These are phyloP conservation scores for Mycena latifolia DNA, from an alignment of 768 basidiomycete genomes.

Conservation along the genomic window DNA sequence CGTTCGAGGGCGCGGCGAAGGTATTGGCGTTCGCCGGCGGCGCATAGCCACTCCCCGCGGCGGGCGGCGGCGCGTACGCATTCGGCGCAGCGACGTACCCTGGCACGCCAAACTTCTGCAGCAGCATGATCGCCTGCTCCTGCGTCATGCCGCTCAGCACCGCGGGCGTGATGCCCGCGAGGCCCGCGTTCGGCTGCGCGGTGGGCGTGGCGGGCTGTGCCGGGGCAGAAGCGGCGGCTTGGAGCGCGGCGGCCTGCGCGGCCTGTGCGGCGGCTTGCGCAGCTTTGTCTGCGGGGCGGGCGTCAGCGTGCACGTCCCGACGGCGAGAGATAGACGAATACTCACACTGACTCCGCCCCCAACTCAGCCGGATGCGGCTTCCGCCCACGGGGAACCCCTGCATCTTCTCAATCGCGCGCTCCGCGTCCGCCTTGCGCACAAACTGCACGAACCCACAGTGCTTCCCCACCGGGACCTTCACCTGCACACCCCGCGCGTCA, in stretches of 20 bases:
- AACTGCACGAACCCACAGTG: conserved; percentile 98
- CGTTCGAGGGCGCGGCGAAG: background rate
- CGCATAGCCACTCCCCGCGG: background rate
- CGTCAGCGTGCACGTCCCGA: background rate
- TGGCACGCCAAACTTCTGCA: conserved; percentile 66
- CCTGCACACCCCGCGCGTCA: conserved; percentile 56
- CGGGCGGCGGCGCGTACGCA: conserved; percentile 3
- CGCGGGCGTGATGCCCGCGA: conserved; percentile 36
- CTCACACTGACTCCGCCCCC: conserved; percentile 94
- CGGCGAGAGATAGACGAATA: conserved; percentile 20
- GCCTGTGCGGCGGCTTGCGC: conserved; percentile 91
- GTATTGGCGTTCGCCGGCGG: conserved; percentile 16
- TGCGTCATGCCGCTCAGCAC: conserved; percentile 57
- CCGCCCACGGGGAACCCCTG: conserved; percentile 96
- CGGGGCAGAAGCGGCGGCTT: background rate
- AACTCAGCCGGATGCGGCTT: conserved; percentile 90
- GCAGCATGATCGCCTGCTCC: conserved; percentile 72
- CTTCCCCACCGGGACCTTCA: conserved; percentile 96
- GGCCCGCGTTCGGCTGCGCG: conserved; percentile 5
- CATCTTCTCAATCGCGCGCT: conserved; percentile 95
- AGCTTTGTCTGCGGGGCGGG: conserved; percentile 76
- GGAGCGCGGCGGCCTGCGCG: conserved; percentile 78
- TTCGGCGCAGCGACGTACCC: conserved; percentile 43
- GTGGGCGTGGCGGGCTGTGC: background rate
- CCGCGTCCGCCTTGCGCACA: conserved; percentile 91